phyloP scores from a whole-genome alignment of 192 early-diverging fungal species.

The Entophlyctis luteolus region DNA sequence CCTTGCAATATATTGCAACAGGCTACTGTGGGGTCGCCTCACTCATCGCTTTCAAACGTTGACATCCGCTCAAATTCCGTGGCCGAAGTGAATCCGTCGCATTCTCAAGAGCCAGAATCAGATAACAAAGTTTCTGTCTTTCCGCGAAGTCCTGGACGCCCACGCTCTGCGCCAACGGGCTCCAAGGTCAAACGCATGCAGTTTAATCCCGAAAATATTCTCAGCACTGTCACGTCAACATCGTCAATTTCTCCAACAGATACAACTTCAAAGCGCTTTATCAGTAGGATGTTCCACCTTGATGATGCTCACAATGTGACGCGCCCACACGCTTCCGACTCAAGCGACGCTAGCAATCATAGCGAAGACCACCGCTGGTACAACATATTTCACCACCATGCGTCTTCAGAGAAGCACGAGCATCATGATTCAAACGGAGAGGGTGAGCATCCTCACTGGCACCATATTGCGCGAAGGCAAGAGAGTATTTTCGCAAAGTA shows the following conservation, averaged over 20 bases:
- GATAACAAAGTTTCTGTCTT: not conserved
- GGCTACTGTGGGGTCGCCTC: not conserved
- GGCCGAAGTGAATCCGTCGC: not conserved
- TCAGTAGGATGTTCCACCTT: constrained; percentile 8
- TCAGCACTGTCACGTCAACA: not conserved
- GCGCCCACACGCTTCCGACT: not conserved
- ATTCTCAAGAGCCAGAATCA: not conserved
- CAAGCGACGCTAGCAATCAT: not conserved
- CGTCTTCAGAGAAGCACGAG: not conserved
- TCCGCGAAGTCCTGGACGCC: too few species aligned
- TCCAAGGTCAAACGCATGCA: not conserved
- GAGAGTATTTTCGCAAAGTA: constrained; percentile 17
- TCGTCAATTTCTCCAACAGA: not conserved
- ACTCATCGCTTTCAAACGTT: constrained; percentile 1
- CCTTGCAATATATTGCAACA: too few species aligned
- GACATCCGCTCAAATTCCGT: not conserved
- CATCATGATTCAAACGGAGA: not conserved
- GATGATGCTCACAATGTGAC: not conserved
- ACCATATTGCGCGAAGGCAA: constrained; percentile 9
- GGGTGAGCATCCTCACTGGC: constrained; percentile 14
- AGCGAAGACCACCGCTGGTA: constrained; percentile 8
- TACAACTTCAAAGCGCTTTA: not conserved
- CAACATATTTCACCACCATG: constrained; percentile 7
- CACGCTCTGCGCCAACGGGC: constrained; percentile 11
- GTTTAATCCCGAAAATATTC: not conserved